These are phyloP conservation scores for Neonectria hederae DNA, from an alignment of 2,329 filamentous ascomycete genomes.

Conservation along the genomic window DNA sequence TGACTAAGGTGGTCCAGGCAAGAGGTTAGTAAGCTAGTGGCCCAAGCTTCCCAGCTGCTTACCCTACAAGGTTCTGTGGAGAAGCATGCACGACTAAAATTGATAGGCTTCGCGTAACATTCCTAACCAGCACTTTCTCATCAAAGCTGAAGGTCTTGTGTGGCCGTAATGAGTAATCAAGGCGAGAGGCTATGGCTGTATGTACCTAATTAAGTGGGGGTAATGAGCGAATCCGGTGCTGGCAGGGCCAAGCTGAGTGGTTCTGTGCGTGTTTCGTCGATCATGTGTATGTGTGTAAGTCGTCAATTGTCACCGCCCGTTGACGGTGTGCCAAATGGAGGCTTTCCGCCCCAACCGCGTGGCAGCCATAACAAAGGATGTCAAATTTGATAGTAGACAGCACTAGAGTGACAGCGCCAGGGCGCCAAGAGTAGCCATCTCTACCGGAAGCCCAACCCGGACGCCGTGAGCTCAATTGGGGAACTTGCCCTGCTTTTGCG, in stretches of 20 bases:
- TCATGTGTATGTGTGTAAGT: slow-evolving; percentile 9
- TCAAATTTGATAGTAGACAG: slow-evolving; percentile 18
- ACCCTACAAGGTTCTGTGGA: slow-evolving; percentile 16
- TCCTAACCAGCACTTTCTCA: slow-evolving; percentile 20
- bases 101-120: slow-evolving; percentile 34
- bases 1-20: neutral
- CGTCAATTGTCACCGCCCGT: slow-evolving; percentile 6
- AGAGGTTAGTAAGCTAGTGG: neutral
- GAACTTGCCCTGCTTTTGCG: slow-evolving; percentile 1
- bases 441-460: slow-evolving; percentile 4
- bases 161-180: slow-evolving; percentile 9
- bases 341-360: slow-evolving; percentile 27
- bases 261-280: slow-evolving; percentile 6
- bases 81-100: slow-evolving; percentile 1
- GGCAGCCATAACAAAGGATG: slow-evolving; percentile 6
- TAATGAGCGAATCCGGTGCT: slow-evolving; percentile 17
- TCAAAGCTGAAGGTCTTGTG: slow-evolving; percentile 1
- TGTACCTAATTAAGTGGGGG: slow-evolving; percentile 3
- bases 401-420: neutral
- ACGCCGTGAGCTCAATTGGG: slow-evolving; percentile 18
- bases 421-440: neutral
- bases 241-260: slow-evolving; percentile 16
- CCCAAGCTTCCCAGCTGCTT: neutral
- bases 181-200: slow-evolving; percentile 1
- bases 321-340: slow-evolving; percentile 13